phyloP scores from a whole-genome alignment of 1,284 basidiomycete species.

The Cerrena zonata region DNA sequence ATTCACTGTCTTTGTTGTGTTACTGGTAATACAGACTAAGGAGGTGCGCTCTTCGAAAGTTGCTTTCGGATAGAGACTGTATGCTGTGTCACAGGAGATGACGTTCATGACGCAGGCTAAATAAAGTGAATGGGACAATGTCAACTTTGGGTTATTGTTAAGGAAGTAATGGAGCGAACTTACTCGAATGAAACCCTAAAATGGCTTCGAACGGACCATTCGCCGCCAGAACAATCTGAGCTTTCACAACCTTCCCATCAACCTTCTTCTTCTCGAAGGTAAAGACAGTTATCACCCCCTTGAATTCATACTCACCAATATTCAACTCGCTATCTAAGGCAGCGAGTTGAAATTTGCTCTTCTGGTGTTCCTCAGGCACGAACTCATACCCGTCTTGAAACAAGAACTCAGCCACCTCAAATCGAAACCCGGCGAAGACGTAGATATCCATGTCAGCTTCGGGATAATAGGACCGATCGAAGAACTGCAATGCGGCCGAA shows the following conservation, averaged over 20 bases:
- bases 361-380: conserved; percentile 5
- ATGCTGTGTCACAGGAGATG: conserved; percentile 8
- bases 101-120: conserved; percentile 11
- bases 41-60: conserved; percentile 4
- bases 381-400: conserved; percentile 16
- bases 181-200: conserved; percentile 41
- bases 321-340: background rate
- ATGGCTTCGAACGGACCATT: conserved; percentile 30
- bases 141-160: background rate
- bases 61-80: conserved; percentile 6
- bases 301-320: background rate
- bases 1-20: too few relatives aligned
- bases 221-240: conserved; percentile 32
- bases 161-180: conserved; percentile 13
- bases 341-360: background rate
- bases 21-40: background rate
- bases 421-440: conserved; percentile 16
- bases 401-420: conserved; percentile 15
- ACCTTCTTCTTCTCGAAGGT: background rate
- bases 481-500: conserved; percentile 36
- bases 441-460: conserved; percentile 37
- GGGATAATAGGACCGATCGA: conserved; percentile 27
- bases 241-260: conserved; percentile 18
- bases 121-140: background rate
- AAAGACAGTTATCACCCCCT: conserved; percentile 11